Base-by-base conservation (phyloP, 495 filamentous ascomycete species). In the Cenococcum geophilum region DNA sequence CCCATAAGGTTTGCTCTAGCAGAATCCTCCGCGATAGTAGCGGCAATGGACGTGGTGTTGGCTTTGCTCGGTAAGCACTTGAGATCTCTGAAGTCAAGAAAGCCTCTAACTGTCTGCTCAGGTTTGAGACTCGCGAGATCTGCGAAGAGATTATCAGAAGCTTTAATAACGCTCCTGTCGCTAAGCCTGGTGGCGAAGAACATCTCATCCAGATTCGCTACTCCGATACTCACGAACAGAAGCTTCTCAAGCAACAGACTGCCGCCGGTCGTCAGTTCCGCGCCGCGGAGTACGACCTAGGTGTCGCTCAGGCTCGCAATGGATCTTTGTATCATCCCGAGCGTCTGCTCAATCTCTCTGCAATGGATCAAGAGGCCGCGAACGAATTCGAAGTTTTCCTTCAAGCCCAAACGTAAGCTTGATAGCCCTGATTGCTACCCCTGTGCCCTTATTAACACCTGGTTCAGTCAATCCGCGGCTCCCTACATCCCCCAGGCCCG, bases 141-240 rank as follows among this genome's bases (percentile, higher is more conserved):
- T 97, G 93, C 60, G 90, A 97, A 64, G 82, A 86, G 57, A 83
- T 97, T 57, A 86, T 99, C 73, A 74, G 76, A 60, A 85, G 89
- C 42, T 99, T 88, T 75, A 87, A 95, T 75, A 89, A 88, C 52
- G 83, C 81, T 58, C 69, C 71, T 9, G 71, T 76, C 57, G 54
- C 78, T 32, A 76, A 85, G 63, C 81, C 79, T 52, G 80, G 87
- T 65, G 86, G 84, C 55, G 83, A 86, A 43, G 86, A 92, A 67
- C 81, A 91, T 37, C 81, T 88, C 57, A 82, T 99, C 70, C 89
- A 97, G 74, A 87, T 99, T 66, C 92, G 93, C 55, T 97, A 93
- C 72, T 92, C 93, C 55, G 93, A 99, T 72, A 97, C 95, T 32
- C 88, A 91, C 42, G 88, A 89, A 57, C 93, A 99, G 75, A 99